Conservation (phyloP, 2,329 filamentous ascomycete genomes). For the Fusarium abutilonis region DNA sequence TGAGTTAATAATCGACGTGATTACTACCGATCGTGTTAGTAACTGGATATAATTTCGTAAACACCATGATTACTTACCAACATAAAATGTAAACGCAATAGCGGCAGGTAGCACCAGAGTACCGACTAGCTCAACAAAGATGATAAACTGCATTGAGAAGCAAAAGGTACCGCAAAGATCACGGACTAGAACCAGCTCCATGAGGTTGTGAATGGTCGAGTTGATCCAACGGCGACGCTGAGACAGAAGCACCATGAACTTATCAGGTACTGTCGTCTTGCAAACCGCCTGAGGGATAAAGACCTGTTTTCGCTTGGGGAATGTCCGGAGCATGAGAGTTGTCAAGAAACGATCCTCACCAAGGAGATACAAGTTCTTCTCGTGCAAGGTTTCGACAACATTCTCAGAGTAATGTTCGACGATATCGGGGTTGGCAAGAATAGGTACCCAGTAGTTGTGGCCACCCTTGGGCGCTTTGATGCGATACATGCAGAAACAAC, state of each 20-base stretch:
- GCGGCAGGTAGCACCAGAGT: conserved; percentile 95
- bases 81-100: conserved; percentile 96
- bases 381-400: conserved; percentile 96
- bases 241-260: conserved; percentile 90
- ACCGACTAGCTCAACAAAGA: conserved; percentile 93
- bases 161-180: conserved; percentile 99
- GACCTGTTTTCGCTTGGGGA: conserved; percentile 98
- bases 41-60: background rate
- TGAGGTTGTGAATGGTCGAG: conserved; percentile 97
- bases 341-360: conserved; percentile 96
- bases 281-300: conserved; percentile 98
- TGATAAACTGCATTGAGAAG: conserved; percentile 99
- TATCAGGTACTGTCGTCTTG: conserved; percentile 95
- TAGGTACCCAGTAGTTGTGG: conserved; percentile 99
- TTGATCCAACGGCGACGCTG: conserved; percentile 99
- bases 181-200: conserved; percentile 94
- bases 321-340: conserved; percentile 97
- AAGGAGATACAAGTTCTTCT: conserved; percentile 91
- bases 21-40: conserved; percentile 62
- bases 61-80: conserved; percentile 70
- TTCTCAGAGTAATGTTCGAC: conserved; percentile 99
- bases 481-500: conserved; percentile 99
- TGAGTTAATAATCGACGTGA: conserved; percentile 82
- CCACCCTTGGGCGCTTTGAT: conserved; percentile 99
- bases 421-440: conserved; percentile 96